Evolutionary conservation across 345 rosid species (phyloP), one percentile per base, ranked within the genome.

Genomic region (Firmiana major): DNA sequence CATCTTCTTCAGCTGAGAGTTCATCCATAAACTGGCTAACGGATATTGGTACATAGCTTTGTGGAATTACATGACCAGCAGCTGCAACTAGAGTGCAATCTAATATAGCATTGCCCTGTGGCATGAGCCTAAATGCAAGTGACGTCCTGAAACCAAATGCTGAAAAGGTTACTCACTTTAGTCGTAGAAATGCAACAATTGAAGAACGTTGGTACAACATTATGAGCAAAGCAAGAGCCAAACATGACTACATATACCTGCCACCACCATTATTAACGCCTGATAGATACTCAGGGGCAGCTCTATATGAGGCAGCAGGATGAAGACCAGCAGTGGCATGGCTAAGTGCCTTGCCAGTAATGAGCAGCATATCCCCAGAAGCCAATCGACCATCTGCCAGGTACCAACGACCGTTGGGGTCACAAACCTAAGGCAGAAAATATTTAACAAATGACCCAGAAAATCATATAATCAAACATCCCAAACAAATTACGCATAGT

Each of bases 21-120:
- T 96, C 97, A 80, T 93, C 98, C 99, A 96, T 91, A 85, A 96
- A 96, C 83, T 96, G 98, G 87, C 97, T 96, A 48, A 92, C 98
- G 66, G 99, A 93, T 81, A 96, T 87, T 58, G 97, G 98, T 57
- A 90, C 97, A 85, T 89, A 93, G 84, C 93, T 90, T 48, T 92
- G 99, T 34, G 97, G 94, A 85, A 92, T 92, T 69, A 90, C 87
- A 86, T 96, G 98, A 79, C 99, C 97, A 65, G 96, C 99, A n/a
- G 98, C 94, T 63, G 90, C 91, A 85, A 96, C 86, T 42, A 93
- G 99, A 78, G 97, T 88, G 81, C 98, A 92, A 89, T 96, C 99
- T 84, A 96, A 89, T 84, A 96, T 79, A 63, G 99, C 98, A 82
- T 92, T 96, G 75, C 93, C 88, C 82, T 91, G 97, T 4, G 99